Percentiles rank a stretch among this genome's conserved stretches.
Evolutionary conservation across 2,329 filamentous ascomycete genomes (phyloP).

Genomic region (Penicillium sp.): DNA sequence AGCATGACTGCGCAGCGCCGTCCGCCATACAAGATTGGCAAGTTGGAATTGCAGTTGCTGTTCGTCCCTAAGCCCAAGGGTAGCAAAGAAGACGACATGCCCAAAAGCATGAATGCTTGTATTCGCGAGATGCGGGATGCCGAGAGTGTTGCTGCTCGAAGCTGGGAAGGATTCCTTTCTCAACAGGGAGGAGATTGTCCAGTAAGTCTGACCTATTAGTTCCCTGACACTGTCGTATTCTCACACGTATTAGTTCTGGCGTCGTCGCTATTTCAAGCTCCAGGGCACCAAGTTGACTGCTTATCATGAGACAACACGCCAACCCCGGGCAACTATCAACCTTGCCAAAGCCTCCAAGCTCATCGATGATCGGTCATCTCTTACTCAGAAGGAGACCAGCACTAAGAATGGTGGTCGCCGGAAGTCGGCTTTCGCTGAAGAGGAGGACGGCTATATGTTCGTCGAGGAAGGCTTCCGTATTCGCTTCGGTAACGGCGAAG

Average conservation of each 20-base stretch:
- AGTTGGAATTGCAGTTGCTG: constrained; percentile 87
- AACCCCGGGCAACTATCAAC: constrained; percentile 96
- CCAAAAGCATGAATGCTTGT: constrained; percentile 98
- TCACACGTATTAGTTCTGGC: constrained; percentile 72
- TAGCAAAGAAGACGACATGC: constrained; percentile 89
- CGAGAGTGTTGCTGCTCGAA: constrained; percentile 72
- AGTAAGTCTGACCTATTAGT: constrained; percentile 58
- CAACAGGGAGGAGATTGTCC: constrained; percentile 98
- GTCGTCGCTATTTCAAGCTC: constrained; percentile 94
- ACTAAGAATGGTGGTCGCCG: constrained; percentile 76
- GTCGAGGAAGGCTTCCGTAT: constrained; percentile 99
- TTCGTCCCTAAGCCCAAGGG: constrained; percentile 92
- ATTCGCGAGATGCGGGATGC: constrained; percentile 90
- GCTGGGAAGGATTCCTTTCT: constrained; percentile 85
- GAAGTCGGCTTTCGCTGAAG: constrained; percentile 93
- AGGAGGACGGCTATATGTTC: constrained; percentile 99
- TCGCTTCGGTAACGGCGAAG: constrained; percentile 95
- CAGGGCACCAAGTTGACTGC: constrained; percentile 87
- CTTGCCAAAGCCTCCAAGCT: constrained; percentile 87
- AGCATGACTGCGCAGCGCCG: constrained; percentile 60
- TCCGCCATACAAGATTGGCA: constrained; percentile 95
- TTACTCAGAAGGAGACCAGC: constrained; percentile 79
- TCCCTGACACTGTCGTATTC: neutral
- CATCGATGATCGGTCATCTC: constrained; percentile 82
- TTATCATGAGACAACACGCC: constrained; percentile 91